Base-by-base conservation (phyloP, 2,329 filamentous ascomycete species). In the Capronia americana region DNA sequence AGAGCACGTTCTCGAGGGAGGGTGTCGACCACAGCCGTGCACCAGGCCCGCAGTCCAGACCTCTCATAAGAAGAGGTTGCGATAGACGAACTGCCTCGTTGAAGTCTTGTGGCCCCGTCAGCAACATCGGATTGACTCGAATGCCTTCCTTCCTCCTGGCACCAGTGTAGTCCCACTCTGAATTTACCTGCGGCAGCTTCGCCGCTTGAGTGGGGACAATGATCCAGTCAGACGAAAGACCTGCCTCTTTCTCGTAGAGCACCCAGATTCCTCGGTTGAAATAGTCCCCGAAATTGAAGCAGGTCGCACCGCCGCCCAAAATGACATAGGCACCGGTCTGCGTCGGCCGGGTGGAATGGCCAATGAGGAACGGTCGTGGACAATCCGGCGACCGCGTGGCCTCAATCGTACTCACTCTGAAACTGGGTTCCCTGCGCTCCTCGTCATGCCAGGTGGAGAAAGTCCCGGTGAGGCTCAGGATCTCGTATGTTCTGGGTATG, bases 241-340 rank as follows among this genome's bases (percentile, higher is more conserved):
- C 63, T 20, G 72, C 69, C 38, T 73, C 70, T 46, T 65, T 66
- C 30, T 72, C 76, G 74, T 76, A 76, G 70, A 88, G 72, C 1
- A 78, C 75, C 79, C 80, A 89, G 7, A 84, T 80, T 0, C 87
- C 87, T 41, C 83, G 82, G 60, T 93, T 93, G 91, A 92, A 96
- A 73, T 87, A 93, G 7, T 90, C 91, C 1, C 93, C 93, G 85
- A 96, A 96, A 0, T 92, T 93, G 80, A 96, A 96, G 76, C 92
- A 96, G 0, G 92, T 92, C 20, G 91, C 92, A 32, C 92, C 93
- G 11, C 93, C 93, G 1, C 92, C 92, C 56, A 90, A 77, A 6
- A 96, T 79, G 7, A 92, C 73, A 4, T 93, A 72, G 23, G 84
- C 78, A 26, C 82, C 79, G 44, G 80, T 73, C 34, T 79, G 78